phyloP scores from a whole-genome alignment of 768 basidiomycete genomes.

The Amyloporia xantha region DNA sequence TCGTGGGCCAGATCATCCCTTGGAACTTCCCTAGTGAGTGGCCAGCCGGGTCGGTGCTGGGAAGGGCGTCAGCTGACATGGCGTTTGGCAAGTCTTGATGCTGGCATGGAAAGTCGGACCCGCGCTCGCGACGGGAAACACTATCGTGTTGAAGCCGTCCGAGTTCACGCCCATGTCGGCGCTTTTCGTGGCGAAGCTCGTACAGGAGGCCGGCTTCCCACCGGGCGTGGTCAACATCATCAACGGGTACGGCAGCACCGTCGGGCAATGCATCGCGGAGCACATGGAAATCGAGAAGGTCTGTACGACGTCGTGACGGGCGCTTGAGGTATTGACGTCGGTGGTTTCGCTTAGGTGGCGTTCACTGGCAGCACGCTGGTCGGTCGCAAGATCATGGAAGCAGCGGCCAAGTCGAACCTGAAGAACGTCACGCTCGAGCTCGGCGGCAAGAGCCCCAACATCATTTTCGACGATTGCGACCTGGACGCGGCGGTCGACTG shows the following conservation, averaged over 20 bases:
- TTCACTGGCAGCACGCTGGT: constrained; percentile 68
- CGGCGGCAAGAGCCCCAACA: constrained; percentile 60
- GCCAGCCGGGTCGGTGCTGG: too few relatives aligned
- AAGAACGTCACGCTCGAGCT: constrained; percentile 69
- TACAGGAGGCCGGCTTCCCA: constrained; percentile 55
- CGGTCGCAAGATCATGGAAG: constrained; percentile 58
- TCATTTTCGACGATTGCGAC: constrained; percentile 60
- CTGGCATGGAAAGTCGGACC: constrained; percentile 57
- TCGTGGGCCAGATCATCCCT: constrained; percentile 55
- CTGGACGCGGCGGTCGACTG: constrained; percentile 52
- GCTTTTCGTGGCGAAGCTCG: constrained; percentile 36
- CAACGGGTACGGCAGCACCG: constrained; percentile 46
- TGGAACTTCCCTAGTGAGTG: constrained; percentile 55
- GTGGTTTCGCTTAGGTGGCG: constrained; percentile 34
- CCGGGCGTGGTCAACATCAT: constrained; percentile 58
- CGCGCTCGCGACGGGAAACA: constrained; percentile 57
- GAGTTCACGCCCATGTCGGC: constrained; percentile 58
- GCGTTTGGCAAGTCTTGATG: constrained; percentile 44
- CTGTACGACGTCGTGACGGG: background rate
- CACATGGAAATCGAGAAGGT: constrained; percentile 55
- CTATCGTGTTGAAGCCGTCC: constrained; percentile 60
- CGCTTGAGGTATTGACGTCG: background rate
- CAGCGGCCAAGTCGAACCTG: constrained; percentile 53
- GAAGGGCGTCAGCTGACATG: background rate
- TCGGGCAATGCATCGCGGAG: constrained; percentile 49